phyloP scores from a whole-genome alignment of 441 rosid genomes.

The Adansonia gregorii region DNA sequence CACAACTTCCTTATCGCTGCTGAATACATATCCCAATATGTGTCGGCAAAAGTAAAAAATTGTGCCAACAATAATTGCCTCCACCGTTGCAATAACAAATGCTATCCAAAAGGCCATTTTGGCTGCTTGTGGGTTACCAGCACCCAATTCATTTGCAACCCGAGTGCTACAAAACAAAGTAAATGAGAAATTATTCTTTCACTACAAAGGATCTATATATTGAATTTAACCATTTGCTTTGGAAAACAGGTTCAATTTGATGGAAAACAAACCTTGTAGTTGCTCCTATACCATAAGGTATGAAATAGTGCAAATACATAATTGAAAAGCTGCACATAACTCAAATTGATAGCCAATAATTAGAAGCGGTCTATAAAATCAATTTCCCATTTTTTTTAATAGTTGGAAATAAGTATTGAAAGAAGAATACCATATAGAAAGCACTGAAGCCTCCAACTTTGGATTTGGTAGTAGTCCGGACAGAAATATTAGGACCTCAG shows the following conservation, averaged over 20 bases:
- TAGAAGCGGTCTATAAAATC: not conserved
- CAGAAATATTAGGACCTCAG: slow-evolving; percentile 36
- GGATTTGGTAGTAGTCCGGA: slow-evolving; percentile 45
- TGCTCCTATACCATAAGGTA: slow-evolving; percentile 42
- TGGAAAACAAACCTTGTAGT: slow-evolving; percentile 33
- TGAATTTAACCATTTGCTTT: not conserved
- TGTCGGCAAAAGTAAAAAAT: slow-evolving; percentile 37
- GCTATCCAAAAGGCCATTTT: slow-evolving; percentile 32
- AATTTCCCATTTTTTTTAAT: not conserved
- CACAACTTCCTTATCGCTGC: slow-evolving; percentile 37
- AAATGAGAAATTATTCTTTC: not conserved
- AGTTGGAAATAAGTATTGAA: not conserved
- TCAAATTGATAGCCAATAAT: not conserved
- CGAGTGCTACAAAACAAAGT: slow-evolving; percentile 36
- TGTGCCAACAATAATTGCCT: slow-evolving; percentile 28
- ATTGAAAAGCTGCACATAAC: slow-evolving; percentile 24
- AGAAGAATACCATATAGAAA: slow-evolving; percentile 37
- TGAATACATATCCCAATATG: slow-evolving; percentile 42
- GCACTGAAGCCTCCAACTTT: slow-evolving; percentile 40
- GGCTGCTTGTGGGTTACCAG: slow-evolving; percentile 42
- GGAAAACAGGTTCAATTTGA: not conserved
- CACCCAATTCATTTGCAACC: slow-evolving; percentile 47
- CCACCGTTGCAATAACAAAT: slow-evolving; percentile 30
- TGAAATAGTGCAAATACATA: slow-evolving; percentile 37
- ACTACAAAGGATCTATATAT: not conserved